Base-by-base conservation (phyloP, 2,329 filamentous ascomycete species). In the Aspergillus awamori region DNA sequence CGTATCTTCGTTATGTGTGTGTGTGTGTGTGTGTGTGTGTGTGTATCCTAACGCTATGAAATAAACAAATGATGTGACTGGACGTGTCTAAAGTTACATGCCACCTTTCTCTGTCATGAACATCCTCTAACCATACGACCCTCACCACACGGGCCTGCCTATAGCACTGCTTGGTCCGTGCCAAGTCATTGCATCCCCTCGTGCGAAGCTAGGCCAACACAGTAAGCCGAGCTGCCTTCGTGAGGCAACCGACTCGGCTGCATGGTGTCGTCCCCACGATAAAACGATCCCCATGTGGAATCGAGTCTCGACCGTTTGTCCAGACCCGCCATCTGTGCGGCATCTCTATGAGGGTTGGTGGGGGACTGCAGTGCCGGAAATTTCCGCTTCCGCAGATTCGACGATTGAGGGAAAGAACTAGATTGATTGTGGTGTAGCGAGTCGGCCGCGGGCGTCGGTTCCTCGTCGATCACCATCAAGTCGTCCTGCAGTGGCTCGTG, bases 371-470 rank as follows among this genome's bases (percentile, higher is more conserved):
- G 48, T 13, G 30, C 39, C 8, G 57, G 36, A 28, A 59, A 26
- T 54, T 68, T 68, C 24, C 66, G 57, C 51, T 68, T 68, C 24
- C 59, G 61, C 17, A 53, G 39, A 24, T 58, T 58, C 20, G 47
- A 33, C 24, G 52, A 24, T 7, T 58, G 52, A n/a, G 49, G 3
- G 4, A 36, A 51, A 17, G 33, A 15, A 8, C 38, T 26, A 15
- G 39, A 26, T 5, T 43, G 45, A 20, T n/a, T 58, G 26, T 49
- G 33, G 15, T 17, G 33, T 38, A 54, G 20, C 24, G 41, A 22
- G 33, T 53, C 41, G 7, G 5, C 38, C 28, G 52, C 22, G 5
- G 33, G 59, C 15, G 26, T 13, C 11, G 51, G 17, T 13, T 60
- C 56, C 15, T 56, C 55, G 20, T 57, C 60, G 8, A 58, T 26